Evolutionary conservation across 495 filamentous ascomycete species (phyloP), one percentile per base, ranked within the genome.

Genomic region (Annulohypoxylon stygium): DNA sequence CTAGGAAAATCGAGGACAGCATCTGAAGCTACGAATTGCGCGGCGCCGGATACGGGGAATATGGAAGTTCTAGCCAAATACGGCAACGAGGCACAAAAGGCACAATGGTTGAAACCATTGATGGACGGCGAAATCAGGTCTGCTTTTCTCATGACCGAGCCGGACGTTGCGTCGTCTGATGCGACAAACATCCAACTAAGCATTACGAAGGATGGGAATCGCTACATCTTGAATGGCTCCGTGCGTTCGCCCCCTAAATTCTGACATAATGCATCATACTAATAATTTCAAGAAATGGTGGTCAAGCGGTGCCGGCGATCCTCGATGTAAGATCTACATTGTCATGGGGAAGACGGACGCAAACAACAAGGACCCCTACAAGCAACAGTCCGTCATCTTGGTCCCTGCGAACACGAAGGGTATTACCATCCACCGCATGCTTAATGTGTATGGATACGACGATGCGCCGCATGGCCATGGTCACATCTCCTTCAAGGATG

Each of bases 11-110:
- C 91, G 59, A 84, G 88, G 76, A 78, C 89, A 61, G 94, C 93
- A 47, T 92, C 92, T 5, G 94, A 97, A 85, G 94, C 95, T 9
- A 93, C 92, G 71, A 97, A 97, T 79, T 97, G 93, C 77, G 87
- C 94, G 30, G 94, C 94, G 11, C 94, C 94, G 5, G 94, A 97
- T 79, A 97, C 94, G 0, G 94, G 94, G 7, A 97, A 97, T 79
- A 97, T 97, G 94, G 94, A 97, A 77, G 93, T 97, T 36, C 79
- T 97, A 61, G 94, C 95, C 75, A 97, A 96, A 82, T 97, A 97
- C 77, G 95, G 92, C 18, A 95, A 92, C 67, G 92, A 94, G 0
- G 89, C 85, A n/a, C 94, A 97, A 83, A 97, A 97, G 88, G 87
- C 87, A 74, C 78, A 92, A 78, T 97, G 94, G 94, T 85, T 97